These are phyloP conservation scores for Trypanosoma melophagium DNA, from an alignment of 208 protist genomes.

Conservation along the genomic window DNA sequence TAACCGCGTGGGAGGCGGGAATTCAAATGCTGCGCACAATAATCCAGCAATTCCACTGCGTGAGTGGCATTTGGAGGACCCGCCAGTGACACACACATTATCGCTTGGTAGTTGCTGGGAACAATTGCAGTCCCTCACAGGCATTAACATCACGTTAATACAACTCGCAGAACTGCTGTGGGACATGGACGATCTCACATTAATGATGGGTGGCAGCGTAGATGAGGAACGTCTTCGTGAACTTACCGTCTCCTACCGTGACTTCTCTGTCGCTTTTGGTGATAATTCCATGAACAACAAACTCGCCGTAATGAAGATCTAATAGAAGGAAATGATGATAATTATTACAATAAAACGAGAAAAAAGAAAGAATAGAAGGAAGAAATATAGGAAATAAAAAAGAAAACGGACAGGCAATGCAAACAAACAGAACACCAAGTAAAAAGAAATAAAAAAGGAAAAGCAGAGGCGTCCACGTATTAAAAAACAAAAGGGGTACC, in stretches of 20 bases:
- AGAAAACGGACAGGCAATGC: neutral
- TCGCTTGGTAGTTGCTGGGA: constrained; percentile 58
- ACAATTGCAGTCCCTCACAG: constrained; percentile 70
- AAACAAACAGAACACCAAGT: constrained; percentile 9
- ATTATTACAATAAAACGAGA: neutral
- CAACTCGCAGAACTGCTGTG: constrained; percentile 70
- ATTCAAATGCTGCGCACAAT: neutral
- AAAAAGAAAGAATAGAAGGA: neutral
- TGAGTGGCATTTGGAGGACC: constrained; percentile 46
- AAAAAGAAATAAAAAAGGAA: constrained; percentile 17
- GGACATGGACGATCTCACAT: constrained; percentile 32
- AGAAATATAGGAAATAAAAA: neutral
- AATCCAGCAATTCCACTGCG: constrained; percentile 30
- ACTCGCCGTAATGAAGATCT: constrained; percentile 61
- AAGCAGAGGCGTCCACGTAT: neutral
- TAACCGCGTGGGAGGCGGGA: constrained; percentile 38
- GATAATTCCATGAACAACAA: constrained; percentile 40
- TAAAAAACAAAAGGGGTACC: too few species aligned
- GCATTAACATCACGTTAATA: constrained; percentile 45
- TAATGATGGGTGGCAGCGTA: neutral
- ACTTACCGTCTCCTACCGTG: constrained; percentile 47
- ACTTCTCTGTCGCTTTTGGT: constrained; percentile 70
- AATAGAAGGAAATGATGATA: constrained; percentile 7
- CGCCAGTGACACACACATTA: constrained; percentile 33
- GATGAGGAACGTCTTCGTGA: constrained; percentile 29